Percentiles rank a stretch among this genome's conserved stretches.
Evolutionary conservation across 2,329 filamentous ascomycete genomes (phyloP).

Genomic region (Claviceps pusilla): DNA sequence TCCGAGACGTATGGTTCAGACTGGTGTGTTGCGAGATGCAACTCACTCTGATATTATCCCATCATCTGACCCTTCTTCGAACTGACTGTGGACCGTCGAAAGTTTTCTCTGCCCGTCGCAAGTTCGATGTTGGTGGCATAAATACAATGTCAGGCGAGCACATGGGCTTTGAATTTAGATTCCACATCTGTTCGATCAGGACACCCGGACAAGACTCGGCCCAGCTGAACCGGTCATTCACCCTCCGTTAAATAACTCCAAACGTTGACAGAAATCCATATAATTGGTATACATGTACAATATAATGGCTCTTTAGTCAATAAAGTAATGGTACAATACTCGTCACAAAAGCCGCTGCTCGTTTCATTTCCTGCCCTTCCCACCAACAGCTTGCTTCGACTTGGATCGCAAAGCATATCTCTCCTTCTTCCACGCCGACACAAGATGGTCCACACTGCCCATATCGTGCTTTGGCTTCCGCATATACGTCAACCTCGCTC

Average conservation of each 20-base stretch:
- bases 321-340: constrained; percentile 18
- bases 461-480: constrained; percentile 75
- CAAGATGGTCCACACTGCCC: constrained; percentile 69
- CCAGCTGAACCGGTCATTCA: not conserved
- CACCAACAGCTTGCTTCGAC: constrained; percentile 15
- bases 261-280: not conserved
- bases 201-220: not conserved
- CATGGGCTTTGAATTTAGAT: not conserved
- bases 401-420: constrained; percentile 24
- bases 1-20: not conserved
- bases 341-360: not conserved
- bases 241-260: not conserved
- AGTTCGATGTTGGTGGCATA: no score
- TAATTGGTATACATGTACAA: not conserved
- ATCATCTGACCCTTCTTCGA: not conserved
- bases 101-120: not conserved
- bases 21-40: not conserved
- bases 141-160: not conserved
- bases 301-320: not conserved
- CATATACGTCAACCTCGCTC: constrained; percentile 84
- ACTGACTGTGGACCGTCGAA: not conserved
- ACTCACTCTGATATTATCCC: not conserved
- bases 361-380: constrained; percentile 10
- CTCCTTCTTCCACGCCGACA: constrained; percentile 38
- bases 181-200: not conserved